These are phyloP conservation scores for Aegilops bicornis DNA, from an alignment of 176 grass and related monocot genomes.

Conservation along the genomic window DNA sequence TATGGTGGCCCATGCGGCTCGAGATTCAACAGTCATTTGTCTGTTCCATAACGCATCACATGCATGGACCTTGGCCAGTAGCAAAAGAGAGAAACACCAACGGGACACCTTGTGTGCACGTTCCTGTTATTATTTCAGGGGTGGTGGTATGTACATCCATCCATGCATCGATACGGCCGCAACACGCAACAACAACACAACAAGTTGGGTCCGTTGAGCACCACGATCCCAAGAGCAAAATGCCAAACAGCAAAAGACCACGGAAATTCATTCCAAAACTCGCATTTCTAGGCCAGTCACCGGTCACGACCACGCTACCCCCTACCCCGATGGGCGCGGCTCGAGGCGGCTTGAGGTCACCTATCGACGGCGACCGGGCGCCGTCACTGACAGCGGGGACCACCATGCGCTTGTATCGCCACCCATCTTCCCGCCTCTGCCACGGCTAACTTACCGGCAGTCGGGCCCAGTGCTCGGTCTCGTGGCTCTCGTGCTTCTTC, in stretches of 20 bases:
- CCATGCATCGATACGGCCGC: conserved; percentile 14
- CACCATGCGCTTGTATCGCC: not conserved
- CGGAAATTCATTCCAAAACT: conserved; percentile 24
- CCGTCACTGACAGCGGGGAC: conserved; percentile 24
- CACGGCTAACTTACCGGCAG: conserved; percentile 31
- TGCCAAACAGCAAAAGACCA: conserved; percentile 35
- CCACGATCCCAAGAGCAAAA: conserved; percentile 22
- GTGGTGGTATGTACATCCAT: conserved; percentile 12
- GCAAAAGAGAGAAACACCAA: too few species aligned
- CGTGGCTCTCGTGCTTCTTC: not conserved
- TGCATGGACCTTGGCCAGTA: too few species aligned
- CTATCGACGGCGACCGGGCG: not conserved
- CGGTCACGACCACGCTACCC: conserved; percentile 1
- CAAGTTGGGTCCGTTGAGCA: not conserved
- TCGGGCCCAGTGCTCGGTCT: conserved; percentile 41
- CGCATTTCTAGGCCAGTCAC: conserved; percentile 34
- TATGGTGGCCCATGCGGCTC: too few species aligned
- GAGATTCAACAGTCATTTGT: too few species aligned
- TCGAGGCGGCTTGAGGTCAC: not conserved
- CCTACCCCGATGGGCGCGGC: not conserved
- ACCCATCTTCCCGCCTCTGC: conserved; percentile 40
- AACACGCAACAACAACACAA: not conserved
- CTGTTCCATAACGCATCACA: too few species aligned
- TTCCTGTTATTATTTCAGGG: not conserved
- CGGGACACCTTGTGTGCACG: not conserved